Percentiles rank a stretch among this genome's conserved stretches.
These are phyloP conservation scores for Amaranthus cruentus DNA, from an alignment of 148 eudicot genomes.

Conservation along the genomic window DNA sequence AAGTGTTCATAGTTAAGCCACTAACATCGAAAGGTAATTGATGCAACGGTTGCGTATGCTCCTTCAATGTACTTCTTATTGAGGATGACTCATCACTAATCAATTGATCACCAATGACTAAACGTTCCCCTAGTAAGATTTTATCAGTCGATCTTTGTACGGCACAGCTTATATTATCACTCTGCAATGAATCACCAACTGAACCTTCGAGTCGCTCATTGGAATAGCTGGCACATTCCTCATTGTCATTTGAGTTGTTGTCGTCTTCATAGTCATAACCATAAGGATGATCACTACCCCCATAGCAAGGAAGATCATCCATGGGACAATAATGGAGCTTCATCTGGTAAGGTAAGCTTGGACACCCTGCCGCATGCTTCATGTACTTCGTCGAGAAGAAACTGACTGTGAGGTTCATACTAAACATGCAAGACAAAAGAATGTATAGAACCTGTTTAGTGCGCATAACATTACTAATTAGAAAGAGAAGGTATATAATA, in stretches of 20 bases:
- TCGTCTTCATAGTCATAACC: conserved; percentile 35
- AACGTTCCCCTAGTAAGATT: conserved; percentile 5
- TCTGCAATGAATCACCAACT: conserved; percentile 6
- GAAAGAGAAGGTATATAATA: conserved; percentile 1
- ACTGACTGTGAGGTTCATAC: conserved; percentile 72
- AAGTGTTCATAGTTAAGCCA: neutral
- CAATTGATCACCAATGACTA: neutral
- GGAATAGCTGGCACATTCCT: neutral
- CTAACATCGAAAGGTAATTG: conserved; percentile 12
- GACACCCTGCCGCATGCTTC: conserved; percentile 59
- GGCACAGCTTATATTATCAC: conserved; percentile 9
- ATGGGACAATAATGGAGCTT: conserved; percentile 56
- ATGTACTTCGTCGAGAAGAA: conserved; percentile 77
- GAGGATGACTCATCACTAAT: conserved; percentile 6
- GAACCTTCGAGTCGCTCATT: conserved; percentile 6
- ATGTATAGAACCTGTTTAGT: neutral
- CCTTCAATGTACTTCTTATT: neutral
- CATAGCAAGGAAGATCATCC: conserved; percentile 85
- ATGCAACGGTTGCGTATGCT: conserved; percentile 3
- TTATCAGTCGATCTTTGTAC: conserved; percentile 13
- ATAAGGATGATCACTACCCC: conserved; percentile 7
- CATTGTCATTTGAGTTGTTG: conserved; percentile 12
- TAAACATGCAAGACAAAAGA: conserved; percentile 22
- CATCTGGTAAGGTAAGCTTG: conserved; percentile 68
- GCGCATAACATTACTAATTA: neutral